These are phyloP conservation scores for Fraxinus cuspidata DNA, from an alignment of 257 asterid genomes.

Conservation along the genomic window DNA sequence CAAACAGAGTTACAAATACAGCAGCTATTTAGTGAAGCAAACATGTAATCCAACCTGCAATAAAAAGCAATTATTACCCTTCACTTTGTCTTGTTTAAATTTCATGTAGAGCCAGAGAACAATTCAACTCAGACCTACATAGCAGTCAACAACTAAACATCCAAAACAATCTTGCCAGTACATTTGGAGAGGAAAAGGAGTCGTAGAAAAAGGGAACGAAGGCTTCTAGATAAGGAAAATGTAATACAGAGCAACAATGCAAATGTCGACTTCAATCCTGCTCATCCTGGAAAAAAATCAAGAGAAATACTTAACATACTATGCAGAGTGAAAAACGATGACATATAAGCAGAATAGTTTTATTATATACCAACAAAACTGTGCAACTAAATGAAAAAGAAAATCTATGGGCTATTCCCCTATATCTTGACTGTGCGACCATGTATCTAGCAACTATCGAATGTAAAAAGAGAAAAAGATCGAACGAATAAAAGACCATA, in stretches of 20 bases:
- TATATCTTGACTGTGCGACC: neutral
- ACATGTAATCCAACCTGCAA: neutral
- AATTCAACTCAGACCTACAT: neutral
- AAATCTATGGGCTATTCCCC: neutral
- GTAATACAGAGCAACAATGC: too few species aligned
- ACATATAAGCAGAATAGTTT: neutral
- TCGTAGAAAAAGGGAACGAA: neutral
- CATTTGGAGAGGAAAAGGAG: neutral
- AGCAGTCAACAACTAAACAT: neutral
- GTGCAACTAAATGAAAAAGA: neutral
- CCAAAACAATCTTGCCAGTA: neutral
- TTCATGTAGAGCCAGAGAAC: neutral
- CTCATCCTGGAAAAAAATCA: neutral
- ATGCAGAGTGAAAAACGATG: too few species aligned
- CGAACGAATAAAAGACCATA: neutral
- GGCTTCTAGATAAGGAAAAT: neutral
- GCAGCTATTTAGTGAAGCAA: neutral
- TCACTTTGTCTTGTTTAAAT: neutral
- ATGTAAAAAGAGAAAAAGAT: too few species aligned
- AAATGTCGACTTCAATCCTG: neutral
- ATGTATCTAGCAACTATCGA: neutral
- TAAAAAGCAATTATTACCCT: neutral
- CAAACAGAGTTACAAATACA: neutral
- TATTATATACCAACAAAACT: neutral
- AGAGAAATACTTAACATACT: neutral